These are phyloP conservation scores for Leptographium lundbergii DNA, from an alignment of 2,329 filamentous ascomycete genomes.

Conservation along the genomic window DNA sequence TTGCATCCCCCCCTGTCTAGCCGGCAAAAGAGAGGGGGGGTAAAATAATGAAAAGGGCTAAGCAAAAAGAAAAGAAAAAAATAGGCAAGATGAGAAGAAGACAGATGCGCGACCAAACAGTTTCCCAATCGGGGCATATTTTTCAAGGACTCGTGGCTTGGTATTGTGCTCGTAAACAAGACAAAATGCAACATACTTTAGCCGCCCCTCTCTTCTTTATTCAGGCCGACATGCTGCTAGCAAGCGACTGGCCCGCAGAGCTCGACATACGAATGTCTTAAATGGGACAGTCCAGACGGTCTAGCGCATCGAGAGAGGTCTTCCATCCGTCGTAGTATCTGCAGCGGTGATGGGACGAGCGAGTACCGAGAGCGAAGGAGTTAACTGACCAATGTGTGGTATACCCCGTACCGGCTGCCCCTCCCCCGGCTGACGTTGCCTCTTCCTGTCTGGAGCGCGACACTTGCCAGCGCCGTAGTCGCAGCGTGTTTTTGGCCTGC, in stretches of 20 bases:
- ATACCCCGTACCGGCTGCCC: neutral
- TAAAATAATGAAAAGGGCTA: neutral
- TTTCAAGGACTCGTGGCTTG: neutral
- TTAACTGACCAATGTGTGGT: neutral
- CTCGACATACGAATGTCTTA: neutral
- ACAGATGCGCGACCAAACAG: neutral
- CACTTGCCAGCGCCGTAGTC: neutral
- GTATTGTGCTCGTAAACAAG: neutral
- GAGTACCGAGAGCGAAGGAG: neutral
- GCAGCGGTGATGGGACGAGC: neutral
- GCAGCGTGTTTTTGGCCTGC: neutral
- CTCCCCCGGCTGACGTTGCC: neutral
- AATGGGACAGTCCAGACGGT: neutral
- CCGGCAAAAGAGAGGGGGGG: neutral
- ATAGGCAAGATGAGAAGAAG: neutral
- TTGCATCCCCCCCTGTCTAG: neutral
- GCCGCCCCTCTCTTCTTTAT: no score
- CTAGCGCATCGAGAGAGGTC: neutral
- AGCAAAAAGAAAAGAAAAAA: neutral
- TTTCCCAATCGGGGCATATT: neutral
- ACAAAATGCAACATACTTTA: neutral
- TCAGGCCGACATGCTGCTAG: no score
- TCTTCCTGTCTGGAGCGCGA: neutral
- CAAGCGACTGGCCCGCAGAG: neutral
- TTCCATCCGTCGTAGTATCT: neutral